These are phyloP conservation scores for Phytophthora sansomeana DNA, from an alignment of 352 stramenopile genomes.

Conservation along the genomic window DNA sequence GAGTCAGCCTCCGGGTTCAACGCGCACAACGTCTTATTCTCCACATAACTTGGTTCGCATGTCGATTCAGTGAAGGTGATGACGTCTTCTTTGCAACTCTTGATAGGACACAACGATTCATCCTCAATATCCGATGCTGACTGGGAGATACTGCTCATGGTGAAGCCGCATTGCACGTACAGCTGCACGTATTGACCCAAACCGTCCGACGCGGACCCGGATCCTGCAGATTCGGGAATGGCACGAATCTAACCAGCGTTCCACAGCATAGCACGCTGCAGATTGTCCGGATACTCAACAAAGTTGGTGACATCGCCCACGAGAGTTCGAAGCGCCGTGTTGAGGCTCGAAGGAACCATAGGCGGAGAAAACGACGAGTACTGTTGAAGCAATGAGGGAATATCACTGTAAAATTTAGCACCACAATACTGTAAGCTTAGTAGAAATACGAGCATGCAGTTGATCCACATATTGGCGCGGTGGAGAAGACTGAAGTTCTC, in stretches of 20 bases:
- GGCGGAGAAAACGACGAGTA: background rate
- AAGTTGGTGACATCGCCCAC: background rate
- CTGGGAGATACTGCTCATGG: slow-evolving; percentile 39
- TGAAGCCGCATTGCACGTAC: slow-evolving; percentile 35
- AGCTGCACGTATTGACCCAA: slow-evolving; percentile 36
- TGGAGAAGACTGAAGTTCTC: background rate
- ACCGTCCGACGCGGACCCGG: background rate
- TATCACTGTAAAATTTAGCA: background rate
- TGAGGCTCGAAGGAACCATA: background rate
- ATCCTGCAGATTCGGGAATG: background rate
- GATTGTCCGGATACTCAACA: background rate
- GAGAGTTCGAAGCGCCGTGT: background rate
- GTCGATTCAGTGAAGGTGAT: slow-evolving; percentile 19
- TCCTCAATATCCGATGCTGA: background rate
- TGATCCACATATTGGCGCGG: background rate
- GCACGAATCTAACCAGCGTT: slow-evolving; percentile 24
- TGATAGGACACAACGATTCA: slow-evolving; percentile 7
- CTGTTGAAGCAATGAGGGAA: background rate
- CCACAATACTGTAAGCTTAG: background rate
- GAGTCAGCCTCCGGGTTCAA: slow-evolving; percentile 1
- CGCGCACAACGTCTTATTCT: slow-evolving; percentile 22
- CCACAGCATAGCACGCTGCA: slow-evolving; percentile 46
- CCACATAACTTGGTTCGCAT: slow-evolving; percentile 19
- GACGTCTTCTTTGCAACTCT: slow-evolving; percentile 24
- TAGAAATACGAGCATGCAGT: background rate